These are phyloP conservation scores for Pseudonitzschia delicatissima DNA, from an alignment of 108 stramenopile species.

Conservation along the genomic window DNA sequence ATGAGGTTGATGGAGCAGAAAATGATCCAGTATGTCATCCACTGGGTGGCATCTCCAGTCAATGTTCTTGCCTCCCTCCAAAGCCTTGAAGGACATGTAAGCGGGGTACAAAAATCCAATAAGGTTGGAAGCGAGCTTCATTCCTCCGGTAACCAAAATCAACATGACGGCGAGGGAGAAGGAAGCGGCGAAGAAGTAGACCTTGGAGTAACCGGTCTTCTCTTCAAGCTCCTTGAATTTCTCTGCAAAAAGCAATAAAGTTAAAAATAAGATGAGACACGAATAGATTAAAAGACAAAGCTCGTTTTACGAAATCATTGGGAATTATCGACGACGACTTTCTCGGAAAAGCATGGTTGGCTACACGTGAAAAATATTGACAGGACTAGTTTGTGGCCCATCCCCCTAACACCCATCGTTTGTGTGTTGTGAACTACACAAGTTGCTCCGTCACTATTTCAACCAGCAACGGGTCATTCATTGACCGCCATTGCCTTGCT, in stretches of 20 bases:
- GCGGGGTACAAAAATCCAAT: constrained; percentile 94
- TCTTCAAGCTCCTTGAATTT: constrained; percentile 68
- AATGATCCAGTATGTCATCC: constrained; percentile 98
- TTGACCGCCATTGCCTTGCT: too few relatives aligned
- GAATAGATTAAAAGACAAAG: background rate
- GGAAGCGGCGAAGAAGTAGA: constrained; percentile 58
- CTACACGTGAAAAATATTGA: too few relatives aligned
- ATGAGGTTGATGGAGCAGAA: constrained; percentile 79
- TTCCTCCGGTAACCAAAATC: constrained; percentile 57
- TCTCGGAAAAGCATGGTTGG: background rate
- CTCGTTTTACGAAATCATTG: background rate
- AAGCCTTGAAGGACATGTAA: constrained; percentile 96
- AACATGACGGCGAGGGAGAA: constrained; percentile 29
- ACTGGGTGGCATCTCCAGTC: constrained; percentile 86
- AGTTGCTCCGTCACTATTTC: too few relatives aligned
- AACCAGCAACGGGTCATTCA: too few relatives aligned
- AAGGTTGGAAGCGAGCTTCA: constrained; percentile 84
- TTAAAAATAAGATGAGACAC: background rate
- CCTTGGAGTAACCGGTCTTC: constrained; percentile 80
- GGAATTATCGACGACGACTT: background rate
- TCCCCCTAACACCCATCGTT: too few relatives aligned
- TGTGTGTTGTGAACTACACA: too few relatives aligned
- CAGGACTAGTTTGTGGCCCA: too few relatives aligned
- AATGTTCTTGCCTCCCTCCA: constrained; percentile 62
- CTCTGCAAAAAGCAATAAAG: constrained; percentile 44